Conservation (phyloP, 2,329 filamentous ascomycete species). For the Aspergillus sclerotialis region DNA sequence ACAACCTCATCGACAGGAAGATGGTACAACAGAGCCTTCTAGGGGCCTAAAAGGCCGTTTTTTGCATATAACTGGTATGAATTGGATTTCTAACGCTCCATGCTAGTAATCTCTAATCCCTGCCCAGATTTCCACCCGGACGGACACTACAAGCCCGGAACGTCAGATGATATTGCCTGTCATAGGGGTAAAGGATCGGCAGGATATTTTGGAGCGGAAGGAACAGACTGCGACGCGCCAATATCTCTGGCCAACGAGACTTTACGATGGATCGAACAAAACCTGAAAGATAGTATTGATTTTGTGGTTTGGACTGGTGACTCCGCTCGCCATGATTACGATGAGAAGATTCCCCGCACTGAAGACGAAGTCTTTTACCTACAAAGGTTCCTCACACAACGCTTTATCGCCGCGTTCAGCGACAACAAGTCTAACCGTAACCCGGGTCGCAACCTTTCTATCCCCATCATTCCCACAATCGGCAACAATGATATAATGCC, state of each 20-base stretch:
- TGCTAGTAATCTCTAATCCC: slow-evolving; percentile 33
- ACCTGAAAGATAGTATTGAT: slow-evolving; percentile 72
- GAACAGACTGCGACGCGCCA: slow-evolving; percentile 82
- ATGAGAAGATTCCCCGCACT: slow-evolving; percentile 70
- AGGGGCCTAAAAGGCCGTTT: slow-evolving; percentile 25
- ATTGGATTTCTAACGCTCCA: slow-evolving; percentile 3
- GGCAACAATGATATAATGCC: slow-evolving; percentile 98
- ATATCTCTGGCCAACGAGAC: slow-evolving; percentile 76
- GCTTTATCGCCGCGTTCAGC: slow-evolving; percentile 69
- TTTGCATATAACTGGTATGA: slow-evolving; percentile 30
- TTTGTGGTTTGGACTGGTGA: slow-evolving; percentile 94
- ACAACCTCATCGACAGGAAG: background rate
- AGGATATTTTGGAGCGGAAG: slow-evolving; percentile 77
- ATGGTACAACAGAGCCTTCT: slow-evolving; percentile 3
- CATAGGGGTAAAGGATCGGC: slow-evolving; percentile 71
- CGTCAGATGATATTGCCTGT: slow-evolving; percentile 68
- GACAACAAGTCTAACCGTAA: slow-evolving; percentile 39
- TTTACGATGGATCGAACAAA: slow-evolving; percentile 75
- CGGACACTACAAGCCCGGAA: slow-evolving; percentile 72
- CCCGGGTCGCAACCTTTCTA: slow-evolving; percentile 52
- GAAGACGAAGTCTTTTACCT: slow-evolving; percentile 67
- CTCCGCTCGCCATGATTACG: slow-evolving; percentile 81
- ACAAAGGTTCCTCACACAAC: slow-evolving; percentile 68
- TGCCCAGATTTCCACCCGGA: slow-evolving; percentile 92
- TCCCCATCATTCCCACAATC: slow-evolving; percentile 83